Evolutionary conservation across 148 eudicot genomes (phyloP).

Genomic region (Limonium bicolor): DNA sequence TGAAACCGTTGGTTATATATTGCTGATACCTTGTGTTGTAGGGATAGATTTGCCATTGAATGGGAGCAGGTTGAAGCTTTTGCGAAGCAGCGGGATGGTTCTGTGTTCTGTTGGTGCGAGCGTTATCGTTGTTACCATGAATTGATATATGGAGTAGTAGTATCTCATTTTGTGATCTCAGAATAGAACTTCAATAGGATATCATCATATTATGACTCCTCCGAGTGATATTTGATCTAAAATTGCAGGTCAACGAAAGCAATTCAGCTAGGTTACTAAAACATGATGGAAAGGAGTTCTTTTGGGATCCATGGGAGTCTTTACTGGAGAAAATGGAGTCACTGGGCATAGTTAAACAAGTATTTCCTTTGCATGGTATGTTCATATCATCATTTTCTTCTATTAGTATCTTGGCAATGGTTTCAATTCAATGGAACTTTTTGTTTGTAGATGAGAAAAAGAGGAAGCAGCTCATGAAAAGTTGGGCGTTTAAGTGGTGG

Average conservation of each 20-base stretch:
- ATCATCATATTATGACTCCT: neutral
- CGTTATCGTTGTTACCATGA: conserved; percentile 66
- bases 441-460: conserved; percentile 54
- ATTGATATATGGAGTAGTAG: conserved; percentile 60
- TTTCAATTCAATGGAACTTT: conserved; percentile 2
- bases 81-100: conserved; percentile 69
- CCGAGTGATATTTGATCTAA: neutral
- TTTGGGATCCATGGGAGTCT: conserved; percentile 64
- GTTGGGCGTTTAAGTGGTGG: conserved; percentile 84
- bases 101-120: conserved; percentile 91
- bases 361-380: conserved; percentile 87
- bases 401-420: neutral
- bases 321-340: conserved; percentile 46
- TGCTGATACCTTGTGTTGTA: conserved; percentile 17
- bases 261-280: conserved; percentile 20
- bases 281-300: conserved; percentile 25
- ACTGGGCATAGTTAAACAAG: conserved; percentile 49
- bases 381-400: neutral
- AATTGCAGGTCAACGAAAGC: conserved; percentile 52
- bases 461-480: conserved; percentile 57
- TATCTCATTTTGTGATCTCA: conserved; percentile 15
- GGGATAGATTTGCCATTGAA: conserved; percentile 78
- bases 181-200: neutral
- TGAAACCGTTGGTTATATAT: no score
- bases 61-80: conserved; percentile 81